Evolutionary conservation across 2,329 filamentous ascomycete genomes (phyloP).

Genomic region (Verticillium alfalfae): DNA sequence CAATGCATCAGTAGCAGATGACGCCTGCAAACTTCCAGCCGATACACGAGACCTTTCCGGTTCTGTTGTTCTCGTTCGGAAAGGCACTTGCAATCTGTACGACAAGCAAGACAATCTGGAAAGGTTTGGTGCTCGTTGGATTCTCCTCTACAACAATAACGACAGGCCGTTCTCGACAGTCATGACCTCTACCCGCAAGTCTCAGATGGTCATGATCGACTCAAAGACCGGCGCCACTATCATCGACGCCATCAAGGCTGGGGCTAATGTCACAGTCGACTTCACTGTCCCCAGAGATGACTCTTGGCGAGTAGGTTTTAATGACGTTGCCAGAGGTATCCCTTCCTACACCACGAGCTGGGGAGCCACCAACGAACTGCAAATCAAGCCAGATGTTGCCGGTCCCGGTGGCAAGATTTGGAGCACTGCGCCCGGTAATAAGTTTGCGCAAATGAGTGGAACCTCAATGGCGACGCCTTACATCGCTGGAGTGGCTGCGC

Average conservation of each 20-base stretch:
- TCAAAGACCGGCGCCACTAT: slow-evolving; percentile 34
- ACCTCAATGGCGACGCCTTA: slow-evolving; percentile 58
- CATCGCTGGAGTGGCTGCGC: slow-evolving; percentile 40
- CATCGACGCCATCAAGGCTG: slow-evolving; percentile 34
- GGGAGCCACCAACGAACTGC: slow-evolving; percentile 56
- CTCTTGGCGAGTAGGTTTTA: slow-evolving; percentile 24
- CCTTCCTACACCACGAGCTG: slow-evolving; percentile 43
- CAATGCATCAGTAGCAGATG: slow-evolving; percentile 39
- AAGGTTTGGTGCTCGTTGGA: slow-evolving; percentile 51
- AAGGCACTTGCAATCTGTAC: slow-evolving; percentile 51
- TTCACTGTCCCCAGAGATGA: slow-evolving; percentile 3
- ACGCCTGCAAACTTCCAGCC: slow-evolving; percentile 47
- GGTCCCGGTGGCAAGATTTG: slow-evolving; percentile 53
- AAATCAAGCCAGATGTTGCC: slow-evolving; percentile 50
- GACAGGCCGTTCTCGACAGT: slow-evolving; percentile 23
- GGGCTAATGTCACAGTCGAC: slow-evolving; percentile 28
- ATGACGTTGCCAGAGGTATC: slow-evolving; percentile 25
- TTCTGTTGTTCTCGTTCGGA: slow-evolving; percentile 54
- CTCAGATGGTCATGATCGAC: slow-evolving; percentile 34
- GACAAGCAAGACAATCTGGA: slow-evolving; percentile 48
- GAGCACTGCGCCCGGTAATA: slow-evolving; percentile 46
- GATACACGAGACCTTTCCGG: slow-evolving; percentile 51
- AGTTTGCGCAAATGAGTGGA: slow-evolving; percentile 47
- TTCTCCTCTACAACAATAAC: slow-evolving; percentile 57
- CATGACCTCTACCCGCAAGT: slow-evolving; percentile 19